Base-by-base conservation (phyloP, 164 flowering plant species). In the Dillenia suffruticosa region DNA sequence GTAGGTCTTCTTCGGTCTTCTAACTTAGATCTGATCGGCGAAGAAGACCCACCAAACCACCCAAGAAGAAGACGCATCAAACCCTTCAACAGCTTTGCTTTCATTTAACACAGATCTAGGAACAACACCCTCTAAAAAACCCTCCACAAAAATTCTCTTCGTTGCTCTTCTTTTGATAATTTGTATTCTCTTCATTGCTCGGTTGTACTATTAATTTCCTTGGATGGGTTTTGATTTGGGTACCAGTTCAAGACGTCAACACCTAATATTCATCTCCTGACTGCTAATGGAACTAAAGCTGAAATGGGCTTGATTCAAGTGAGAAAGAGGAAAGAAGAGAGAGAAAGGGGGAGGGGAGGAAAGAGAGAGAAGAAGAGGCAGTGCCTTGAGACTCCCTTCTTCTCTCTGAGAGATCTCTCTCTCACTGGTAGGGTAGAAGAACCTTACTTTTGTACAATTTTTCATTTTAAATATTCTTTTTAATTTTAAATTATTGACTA, bases 221-320 rank as follows among this genome's bases (percentile, higher is more conserved):
- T 80, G 0, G 93, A 87, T 56, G 93, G 93, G 68, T 87, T 87
- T 66, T 83, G 93, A 24, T 87, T 87, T 68, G 90, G 93, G 55
- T 87, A 87, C 77, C 93, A 87, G 49, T 81, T 63, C 81, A 87
- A 87, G 65, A 77, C 92, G 64, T 56, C 70, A 9, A 72, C 81
- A 1, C 88, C 89, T 12, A 83, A 82, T 56, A 82, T 84, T 49
- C 59, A 53, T 46, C 84, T 93, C 3, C 62, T 94, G 58, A 91
- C 87, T 55, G 50, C 63, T 3, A 84, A 84, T 45, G 98, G 97
- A 15, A 94, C 95, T 10, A 97, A 90, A 65, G 97, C 98, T 4
- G 83, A 83, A 51, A 57, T 63, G 46, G 97, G 98, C 55, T 59
- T 94, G 68, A 87, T 94, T 58, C 92, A 3, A 24, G 26, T 1